Percentiles rank a stretch among this genome's conserved stretches.
Conservation (phyloP, 441 rosid species). For the Gossypium aridum region DNA sequence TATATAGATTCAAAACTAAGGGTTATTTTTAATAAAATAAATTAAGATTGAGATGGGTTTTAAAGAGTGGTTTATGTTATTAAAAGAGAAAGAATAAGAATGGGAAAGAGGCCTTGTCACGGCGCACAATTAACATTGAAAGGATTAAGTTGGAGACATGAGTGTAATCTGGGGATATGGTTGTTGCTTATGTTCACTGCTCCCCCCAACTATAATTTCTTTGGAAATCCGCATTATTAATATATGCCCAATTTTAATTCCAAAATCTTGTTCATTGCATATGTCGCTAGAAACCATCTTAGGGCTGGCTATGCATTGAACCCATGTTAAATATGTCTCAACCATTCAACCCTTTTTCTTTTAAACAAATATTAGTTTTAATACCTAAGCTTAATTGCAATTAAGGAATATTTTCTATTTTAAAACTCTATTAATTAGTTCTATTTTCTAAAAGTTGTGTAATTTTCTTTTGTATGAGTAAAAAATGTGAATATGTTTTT, state of each 20-base stretch:
- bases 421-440: too few relatives aligned
- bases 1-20: background rate
- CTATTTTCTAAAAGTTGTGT: too few relatives aligned
- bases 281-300: background rate
- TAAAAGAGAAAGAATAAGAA: background rate
- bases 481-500: too few relatives aligned
- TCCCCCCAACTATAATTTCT: too few relatives aligned
- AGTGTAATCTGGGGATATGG: background rate
- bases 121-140: background rate
- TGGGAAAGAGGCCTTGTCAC: background rate
- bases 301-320: background rate
- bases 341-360: too few relatives aligned
- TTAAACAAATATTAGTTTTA: too few relatives aligned
- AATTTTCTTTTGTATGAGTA: too few relatives aligned
- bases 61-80: background rate
- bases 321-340: background rate
- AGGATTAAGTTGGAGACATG: background rate
- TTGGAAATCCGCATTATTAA: too few relatives aligned
- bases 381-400: too few relatives aligned
- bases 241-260: too few relatives aligned
- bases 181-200: background rate
- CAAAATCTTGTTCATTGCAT: background rate
- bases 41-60: background rate
- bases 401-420: too few relatives aligned
- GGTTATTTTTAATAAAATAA: too few relatives aligned